Conservation (phyloP, 2,329 filamentous ascomycete species). For the Decorospora gaudefroyi region DNA sequence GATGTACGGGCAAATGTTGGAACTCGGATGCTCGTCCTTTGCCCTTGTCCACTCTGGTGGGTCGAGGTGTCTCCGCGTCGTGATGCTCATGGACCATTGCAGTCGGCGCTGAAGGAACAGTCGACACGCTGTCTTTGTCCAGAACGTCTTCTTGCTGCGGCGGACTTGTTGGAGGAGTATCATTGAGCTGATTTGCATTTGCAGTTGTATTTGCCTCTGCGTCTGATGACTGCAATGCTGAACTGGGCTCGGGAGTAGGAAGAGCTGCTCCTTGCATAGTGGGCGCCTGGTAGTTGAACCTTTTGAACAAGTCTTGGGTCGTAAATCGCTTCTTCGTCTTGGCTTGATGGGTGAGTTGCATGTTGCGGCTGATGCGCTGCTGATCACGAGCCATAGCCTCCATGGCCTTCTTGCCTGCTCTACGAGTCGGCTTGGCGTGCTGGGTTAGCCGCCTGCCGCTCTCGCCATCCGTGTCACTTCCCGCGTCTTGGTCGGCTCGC, state of each 20-base stretch:
- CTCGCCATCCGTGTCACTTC: conserved; percentile 62
- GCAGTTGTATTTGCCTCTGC: too few species aligned
- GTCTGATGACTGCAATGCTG: conserved; percentile 66
- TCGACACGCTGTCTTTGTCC: conserved; percentile 9
- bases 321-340: conserved; percentile 87
- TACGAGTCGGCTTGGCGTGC: conserved; percentile 70
- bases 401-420: conserved; percentile 90
- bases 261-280: conserved; percentile 18
- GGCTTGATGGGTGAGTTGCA: conserved; percentile 88
- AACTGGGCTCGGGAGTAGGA: conserved; percentile 48
- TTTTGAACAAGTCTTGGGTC: conserved; percentile 78
- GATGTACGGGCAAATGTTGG: conserved; percentile 40
- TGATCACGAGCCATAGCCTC: conserved; percentile 96
- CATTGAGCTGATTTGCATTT: conserved; percentile 40
- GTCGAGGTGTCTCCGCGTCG: conserved; percentile 9
- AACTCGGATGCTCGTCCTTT: conserved; percentile 62
- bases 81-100: conserved; percentile 5
- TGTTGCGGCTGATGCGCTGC: conserved; percentile 83
- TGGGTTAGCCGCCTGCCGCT: conserved; percentile 62
- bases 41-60: conserved; percentile 57
- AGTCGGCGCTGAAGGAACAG: conserved; percentile 3
- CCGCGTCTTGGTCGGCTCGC: conserved; percentile 51
- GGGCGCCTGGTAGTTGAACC: conserved; percentile 71
- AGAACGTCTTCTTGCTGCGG: conserved; percentile 29
- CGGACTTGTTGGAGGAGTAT: conserved; percentile 54